phyloP scores from a whole-genome alignment of 2,329 filamentous ascomycete species.

The Aspergillus thermomutatus region DNA sequence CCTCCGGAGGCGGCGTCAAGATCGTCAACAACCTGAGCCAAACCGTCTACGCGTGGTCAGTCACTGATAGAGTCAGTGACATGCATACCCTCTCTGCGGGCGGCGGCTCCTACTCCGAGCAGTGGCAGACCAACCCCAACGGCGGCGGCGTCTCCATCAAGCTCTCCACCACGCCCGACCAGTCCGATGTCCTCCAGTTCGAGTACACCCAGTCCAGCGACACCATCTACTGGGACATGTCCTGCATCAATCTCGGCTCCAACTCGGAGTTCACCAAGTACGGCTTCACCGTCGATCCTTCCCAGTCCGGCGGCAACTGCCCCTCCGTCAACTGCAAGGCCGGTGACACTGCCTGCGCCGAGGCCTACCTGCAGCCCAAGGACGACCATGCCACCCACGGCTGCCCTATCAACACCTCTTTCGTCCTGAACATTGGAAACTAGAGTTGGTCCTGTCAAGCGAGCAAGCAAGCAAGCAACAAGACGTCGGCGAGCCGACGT shows the following conservation, averaged over 20 bases:
- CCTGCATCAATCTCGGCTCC: constrained; percentile 31
- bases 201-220: constrained; percentile 32
- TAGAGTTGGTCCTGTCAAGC: not conserved
- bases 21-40: constrained; percentile 38
- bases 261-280: constrained; percentile 29
- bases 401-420: constrained; percentile 33
- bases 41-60: constrained; percentile 42
- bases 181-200: constrained; percentile 41
- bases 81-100: constrained; percentile 33
- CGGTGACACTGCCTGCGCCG: constrained; percentile 33
- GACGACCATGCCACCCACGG: constrained; percentile 43
- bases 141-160: constrained; percentile 44
- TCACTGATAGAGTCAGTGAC: constrained; percentile 30
- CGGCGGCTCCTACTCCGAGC: constrained; percentile 34
- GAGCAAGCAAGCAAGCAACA: not conserved
- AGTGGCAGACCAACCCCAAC: constrained; percentile 33
- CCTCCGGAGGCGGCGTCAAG: constrained; percentile 26
- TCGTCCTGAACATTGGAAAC: constrained; percentile 33
- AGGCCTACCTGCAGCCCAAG: constrained; percentile 38
- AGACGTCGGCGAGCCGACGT: not conserved
- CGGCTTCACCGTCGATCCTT: constrained; percentile 35
- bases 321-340: constrained; percentile 33
- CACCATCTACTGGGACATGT: constrained; percentile 38
- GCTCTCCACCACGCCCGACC: constrained; percentile 30
- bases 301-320: constrained; percentile 25